Evolutionary conservation across 2,329 filamentous ascomycete species (phyloP).

Genomic region (Leptographium wingfieldii): DNA sequence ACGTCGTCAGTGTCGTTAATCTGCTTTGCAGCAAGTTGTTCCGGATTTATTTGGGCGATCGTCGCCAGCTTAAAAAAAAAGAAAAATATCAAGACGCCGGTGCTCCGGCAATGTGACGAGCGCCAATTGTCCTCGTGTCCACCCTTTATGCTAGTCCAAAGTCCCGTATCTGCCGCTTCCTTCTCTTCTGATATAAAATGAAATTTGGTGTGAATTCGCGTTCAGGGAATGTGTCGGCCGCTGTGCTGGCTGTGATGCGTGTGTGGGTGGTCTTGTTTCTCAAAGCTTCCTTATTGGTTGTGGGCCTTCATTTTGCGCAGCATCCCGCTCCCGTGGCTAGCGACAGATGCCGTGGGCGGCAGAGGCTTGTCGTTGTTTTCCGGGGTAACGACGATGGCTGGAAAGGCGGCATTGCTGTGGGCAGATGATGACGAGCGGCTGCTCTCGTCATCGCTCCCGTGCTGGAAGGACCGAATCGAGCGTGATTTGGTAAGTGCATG

Average conservation of each 20-base stretch:
- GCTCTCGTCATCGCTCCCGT: conserved; percentile 26
- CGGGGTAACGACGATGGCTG: neutral
- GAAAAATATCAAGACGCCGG: neutral
- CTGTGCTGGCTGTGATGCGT: neutral
- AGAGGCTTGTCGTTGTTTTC: neutral
- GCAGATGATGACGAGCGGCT: conserved; percentile 9
- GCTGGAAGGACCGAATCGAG: conserved; percentile 15
- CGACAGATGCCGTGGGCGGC: neutral
- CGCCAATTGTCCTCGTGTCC: neutral
- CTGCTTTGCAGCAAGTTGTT: neutral
- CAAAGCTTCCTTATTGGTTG: neutral
- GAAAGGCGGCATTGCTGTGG: neutral
- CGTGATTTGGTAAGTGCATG: conserved; percentile 6
- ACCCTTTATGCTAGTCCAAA: neutral
- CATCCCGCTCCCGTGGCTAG: neutral
- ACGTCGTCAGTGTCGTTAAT: neutral
- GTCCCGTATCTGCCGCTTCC: neutral
- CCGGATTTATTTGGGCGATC: neutral
- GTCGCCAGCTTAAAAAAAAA: neutral
- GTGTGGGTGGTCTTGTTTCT: neutral
- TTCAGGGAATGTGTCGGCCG: neutral
- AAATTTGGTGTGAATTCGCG: too few relatives aligned
- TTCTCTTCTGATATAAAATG: neutral
- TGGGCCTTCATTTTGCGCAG: conserved; percentile 10
- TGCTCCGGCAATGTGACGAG: neutral